These are phyloP conservation scores for Cryphonectria carpinicola DNA, from an alignment of 2,329 filamentous ascomycete species.

Conservation along the genomic window DNA sequence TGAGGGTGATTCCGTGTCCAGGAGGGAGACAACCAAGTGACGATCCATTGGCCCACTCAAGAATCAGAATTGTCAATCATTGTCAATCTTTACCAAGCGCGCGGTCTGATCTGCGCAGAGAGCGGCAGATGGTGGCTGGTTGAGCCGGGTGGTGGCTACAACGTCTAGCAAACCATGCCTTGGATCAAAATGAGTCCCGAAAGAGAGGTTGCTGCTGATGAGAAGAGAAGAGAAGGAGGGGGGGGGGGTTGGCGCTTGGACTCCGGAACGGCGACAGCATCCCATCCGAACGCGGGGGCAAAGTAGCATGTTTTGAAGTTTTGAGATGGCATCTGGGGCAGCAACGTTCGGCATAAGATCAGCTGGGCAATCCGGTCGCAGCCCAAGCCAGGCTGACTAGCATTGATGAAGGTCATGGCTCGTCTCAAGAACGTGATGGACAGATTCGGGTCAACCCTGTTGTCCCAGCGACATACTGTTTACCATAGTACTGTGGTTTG, in stretches of 20 bases:
- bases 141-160: neutral
- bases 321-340: conserved; percentile 35
- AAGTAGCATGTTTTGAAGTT: conserved; percentile 30
- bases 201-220: neutral
- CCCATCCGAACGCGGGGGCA: conserved; percentile 31
- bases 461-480: conserved; percentile 39
- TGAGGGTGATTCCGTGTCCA: conserved; percentile 12
- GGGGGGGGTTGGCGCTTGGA: neutral
- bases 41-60: conserved; percentile 25
- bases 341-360: conserved; percentile 49
- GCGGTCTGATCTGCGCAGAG: conserved; percentile 19
- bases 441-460: conserved; percentile 36
- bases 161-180: neutral
- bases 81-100: conserved; percentile 31
- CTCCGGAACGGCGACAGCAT: conserved; percentile 35
- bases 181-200: neutral
- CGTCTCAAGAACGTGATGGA: conserved; percentile 50
- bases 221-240: too few species aligned
- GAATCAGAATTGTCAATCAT: conserved; percentile 33
- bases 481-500: neutral
- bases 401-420: conserved; percentile 44
- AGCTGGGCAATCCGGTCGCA: conserved; percentile 53
- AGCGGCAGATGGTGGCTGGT: conserved; percentile 10
- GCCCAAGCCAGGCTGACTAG: conserved; percentile 40
- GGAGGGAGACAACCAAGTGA: conserved; percentile 20